Base-by-base conservation (phyloP, 1,284 basidiomycete species). In the Leccinum angustisporum region DNA sequence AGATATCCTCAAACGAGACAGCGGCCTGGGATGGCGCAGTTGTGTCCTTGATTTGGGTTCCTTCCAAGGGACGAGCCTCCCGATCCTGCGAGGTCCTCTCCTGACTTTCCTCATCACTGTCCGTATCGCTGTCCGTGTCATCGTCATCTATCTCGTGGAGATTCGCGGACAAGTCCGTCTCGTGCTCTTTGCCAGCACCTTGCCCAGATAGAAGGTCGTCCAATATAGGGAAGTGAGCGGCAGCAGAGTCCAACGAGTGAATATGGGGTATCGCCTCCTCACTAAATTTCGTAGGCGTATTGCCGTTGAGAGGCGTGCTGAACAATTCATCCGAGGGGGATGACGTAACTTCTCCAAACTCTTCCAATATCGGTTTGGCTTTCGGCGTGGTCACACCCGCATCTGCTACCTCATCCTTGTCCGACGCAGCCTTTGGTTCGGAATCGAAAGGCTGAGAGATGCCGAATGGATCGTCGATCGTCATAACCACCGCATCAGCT, bases 61-160 rank as follows among this genome's bases (percentile, higher is more conserved):
- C 63, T 54, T 71, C 67, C 36, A 70, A 55, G 7, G 74, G 34
- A 34, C 18, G 56, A 27, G 40, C 40, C 25, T 61, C 62, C 54
- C 55, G 59, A 21, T 65, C 60, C 33, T 57, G 61, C 27, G 48
- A 50, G 18, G 78, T 68, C 21, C 52, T 54, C 56, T 72, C 71
- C 40, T 72, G 64, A n/a, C 82, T 80, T 46, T 66, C 68, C 21
- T 83, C 82, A 30, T 83, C 81, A 52, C 82, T 83, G 48, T 82
- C 80, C 62, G 48, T 33, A 9, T 70, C 69, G 21, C 69, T 74
- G 31, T 91, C 90, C 1, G 85, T 83, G 46, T 90, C 90, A 4
- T 87, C 78, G 10, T 81, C 73, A 16, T 89, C 90, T 57, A 90
- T 69, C 61, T 93, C 89, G 61, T 84, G 83, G n/a, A 90, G 75